A percentile compares a stretch with the other conserved stretches of the same genome.
Evolutionary conservation across 192 early-diverging fungal genomes (phyloP).

Genomic region (Backusella westeae): DNA sequence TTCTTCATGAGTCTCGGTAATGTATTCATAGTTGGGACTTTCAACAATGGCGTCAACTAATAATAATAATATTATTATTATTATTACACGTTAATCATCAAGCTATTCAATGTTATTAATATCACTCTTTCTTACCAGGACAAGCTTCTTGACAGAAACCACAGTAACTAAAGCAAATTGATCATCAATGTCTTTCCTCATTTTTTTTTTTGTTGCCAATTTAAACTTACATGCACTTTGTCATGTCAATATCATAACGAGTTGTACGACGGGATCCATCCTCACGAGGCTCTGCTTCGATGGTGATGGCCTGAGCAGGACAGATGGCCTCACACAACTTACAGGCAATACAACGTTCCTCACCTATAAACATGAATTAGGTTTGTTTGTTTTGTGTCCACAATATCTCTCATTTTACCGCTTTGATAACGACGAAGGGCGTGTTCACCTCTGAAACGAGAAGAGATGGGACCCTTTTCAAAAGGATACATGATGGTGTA

Average conservation of each 20-base stretch:
- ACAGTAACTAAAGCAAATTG: constrained; percentile 67
- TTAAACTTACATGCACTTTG: constrained; percentile 76
- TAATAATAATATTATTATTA: neutral
- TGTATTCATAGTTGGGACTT: constrained; percentile 94
- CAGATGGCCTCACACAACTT: constrained; percentile 98
- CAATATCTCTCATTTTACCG: constrained; percentile 46
- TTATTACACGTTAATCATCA: neutral
- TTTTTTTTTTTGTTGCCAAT: neutral
- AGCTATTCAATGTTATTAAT: neutral
- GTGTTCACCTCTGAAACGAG: constrained; percentile 96
- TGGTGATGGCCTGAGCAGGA: constrained; percentile 97
- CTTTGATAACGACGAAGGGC: constrained; percentile 92
- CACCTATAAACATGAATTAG: constrained; percentile 52
- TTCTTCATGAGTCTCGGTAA: constrained; percentile 97
- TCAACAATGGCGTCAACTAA: constrained; percentile 96
- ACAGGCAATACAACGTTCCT: constrained; percentile 98
- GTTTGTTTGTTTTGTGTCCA: neutral
- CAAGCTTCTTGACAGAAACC: constrained; percentile 85
- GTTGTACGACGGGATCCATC: constrained; percentile 94
- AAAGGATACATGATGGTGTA: constrained; percentile 96
- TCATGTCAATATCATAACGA: constrained; percentile 99
- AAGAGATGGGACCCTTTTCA: constrained; percentile 92
- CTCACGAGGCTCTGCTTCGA: constrained; percentile 94
- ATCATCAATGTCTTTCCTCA: neutral
- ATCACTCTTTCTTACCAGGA: constrained; percentile 20